Evolutionary conservation across 2,329 filamentous ascomycete genomes (phyloP), one percentile per base, ranked within the genome.

Genomic region (Aspergillus carbonarius): DNA sequence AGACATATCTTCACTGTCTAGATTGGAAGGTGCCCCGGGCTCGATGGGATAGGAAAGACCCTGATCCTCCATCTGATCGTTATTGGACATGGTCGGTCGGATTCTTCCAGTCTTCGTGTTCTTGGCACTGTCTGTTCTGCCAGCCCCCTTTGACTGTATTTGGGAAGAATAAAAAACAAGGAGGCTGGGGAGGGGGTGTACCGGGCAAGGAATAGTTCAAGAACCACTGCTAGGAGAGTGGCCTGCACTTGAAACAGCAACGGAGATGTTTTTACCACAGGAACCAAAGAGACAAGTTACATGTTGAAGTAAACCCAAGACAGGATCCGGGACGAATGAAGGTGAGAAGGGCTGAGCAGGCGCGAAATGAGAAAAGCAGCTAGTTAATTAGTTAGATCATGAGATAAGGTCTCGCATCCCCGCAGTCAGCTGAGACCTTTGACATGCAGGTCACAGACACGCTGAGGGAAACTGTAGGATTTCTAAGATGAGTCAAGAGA

Each of bases 391-490:
- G 51, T 42, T 54, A 59, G 59, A 64, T 64, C 63, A 64, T 62
- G 59, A 59, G 62, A 64, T 66, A 62, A 60, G 58, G 54, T 35
- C 47, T 49, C 51, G 51, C 51, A 57, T 59, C 61, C 59, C 64
- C 60, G 63, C 63, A 63, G 63, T 66, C 63, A 61, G 60, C 58
- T 63, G 63, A 61, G 55, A 58, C 54, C 48, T 17, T 42, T n/a
- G 51, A 20, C 25, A 25, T 50, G 47, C 47, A 55, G 53, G 51
- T 55, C 50, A 58, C 47, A 44, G 48, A 39, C 39, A 25, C 48
- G 37, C 37, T 55, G 44, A 37, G 20, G 51, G 18, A 32, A 9
- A 25, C 12, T 9, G 32, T 10, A 46, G 17, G 18, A 50, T 40
- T 18, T 30, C 37, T 27, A 30, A 17, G 32, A 27, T 32, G 30